Conservation (phyloP, 1,139 yeast species). For the Suhomyces panamericanus region DNA sequence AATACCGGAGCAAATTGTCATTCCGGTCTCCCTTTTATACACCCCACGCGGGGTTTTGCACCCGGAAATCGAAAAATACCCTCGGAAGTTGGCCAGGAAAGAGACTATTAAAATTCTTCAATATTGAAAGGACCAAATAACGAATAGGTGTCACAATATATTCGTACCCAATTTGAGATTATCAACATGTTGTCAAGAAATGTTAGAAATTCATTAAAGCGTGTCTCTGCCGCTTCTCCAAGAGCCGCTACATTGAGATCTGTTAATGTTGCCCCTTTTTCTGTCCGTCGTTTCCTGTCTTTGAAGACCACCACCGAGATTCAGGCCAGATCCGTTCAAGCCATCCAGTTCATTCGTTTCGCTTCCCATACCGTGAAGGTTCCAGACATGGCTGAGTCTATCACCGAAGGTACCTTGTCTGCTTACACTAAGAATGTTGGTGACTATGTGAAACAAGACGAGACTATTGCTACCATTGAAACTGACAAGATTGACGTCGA, state of each 20-base stretch:
- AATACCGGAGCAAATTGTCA: conserved; percentile 8
- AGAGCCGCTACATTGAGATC: conserved; percentile 9
- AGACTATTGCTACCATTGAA: conserved; percentile 93
- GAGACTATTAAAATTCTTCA: conserved; percentile 10
- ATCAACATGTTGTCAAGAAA: conserved; percentile 20
- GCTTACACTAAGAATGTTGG: conserved; percentile 82
- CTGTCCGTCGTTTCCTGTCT: conserved; percentile 8
- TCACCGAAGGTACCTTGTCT: conserved; percentile 93
- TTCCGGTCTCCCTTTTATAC: conserved; percentile 6
- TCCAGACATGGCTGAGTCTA: conserved; percentile 98
- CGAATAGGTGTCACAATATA: neutral
- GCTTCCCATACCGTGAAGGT: conserved; percentile 70
- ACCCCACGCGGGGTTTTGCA: conserved; percentile 8
- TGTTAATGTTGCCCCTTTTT: conserved; percentile 4
- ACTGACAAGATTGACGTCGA: conserved; percentile 98
- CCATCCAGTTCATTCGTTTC: conserved; percentile 27
- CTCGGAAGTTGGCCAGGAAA: conserved; percentile 4
- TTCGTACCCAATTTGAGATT: neutral
- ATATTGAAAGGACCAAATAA: neutral
- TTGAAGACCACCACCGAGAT: conserved; percentile 2
- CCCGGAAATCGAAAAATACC: conserved; percentile 1
- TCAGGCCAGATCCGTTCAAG: conserved; percentile 13
- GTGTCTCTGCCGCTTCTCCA: conserved; percentile 14
- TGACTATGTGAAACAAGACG: conserved; percentile 84
- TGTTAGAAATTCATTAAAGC: conserved; percentile 17